A percentile compares a stretch with the other conserved stretches of the same genome.
phyloP scores from a whole-genome alignment of 225 moss, liverwort and hornwort genomes.

The Bryum argenteum region DNA sequence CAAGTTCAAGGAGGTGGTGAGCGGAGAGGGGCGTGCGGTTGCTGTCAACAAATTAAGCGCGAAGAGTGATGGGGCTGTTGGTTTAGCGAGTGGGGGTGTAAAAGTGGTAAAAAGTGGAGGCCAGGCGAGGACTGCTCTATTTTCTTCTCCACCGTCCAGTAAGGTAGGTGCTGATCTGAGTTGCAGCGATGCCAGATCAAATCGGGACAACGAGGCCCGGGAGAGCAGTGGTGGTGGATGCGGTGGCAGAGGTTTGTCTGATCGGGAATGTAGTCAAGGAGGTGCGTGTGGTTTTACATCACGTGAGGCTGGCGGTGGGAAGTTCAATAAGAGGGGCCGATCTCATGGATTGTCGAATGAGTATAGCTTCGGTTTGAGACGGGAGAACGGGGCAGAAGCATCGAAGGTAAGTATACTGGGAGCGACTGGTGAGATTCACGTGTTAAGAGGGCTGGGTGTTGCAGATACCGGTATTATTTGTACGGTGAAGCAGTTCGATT shows the following conservation, averaged over 20 bases:
- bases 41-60: conserved; percentile 14
- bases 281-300: conserved; percentile 45
- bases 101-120: conserved; percentile 52
- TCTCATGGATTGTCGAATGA: conserved; percentile 58
- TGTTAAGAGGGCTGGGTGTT: not conserved
- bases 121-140: conserved; percentile 66
- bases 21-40: conserved; percentile 18
- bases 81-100: conserved; percentile 28
- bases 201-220: conserved; percentile 29
- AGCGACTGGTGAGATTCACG: accelerated
- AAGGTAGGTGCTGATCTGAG: conserved; percentile 56
- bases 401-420: conserved; percentile 43
- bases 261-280: conserved; percentile 59
- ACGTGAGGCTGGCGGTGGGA: conserved; percentile 37
- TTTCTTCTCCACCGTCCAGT: conserved; percentile 69
- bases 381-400: conserved; percentile 34
- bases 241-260: conserved; percentile 29
- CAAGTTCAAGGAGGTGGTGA: conserved; percentile 55
- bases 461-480: no score
- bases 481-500: accelerated
- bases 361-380: conserved; percentile 37
- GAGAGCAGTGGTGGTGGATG: conserved; percentile 36
- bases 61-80: conserved; percentile 42
- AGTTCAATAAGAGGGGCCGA: conserved; percentile 77
- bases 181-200: conserved; percentile 31